Base-by-base conservation (phyloP, 495 filamentous ascomycete genomes). In the Aspergillus sclerotioniger region DNA sequence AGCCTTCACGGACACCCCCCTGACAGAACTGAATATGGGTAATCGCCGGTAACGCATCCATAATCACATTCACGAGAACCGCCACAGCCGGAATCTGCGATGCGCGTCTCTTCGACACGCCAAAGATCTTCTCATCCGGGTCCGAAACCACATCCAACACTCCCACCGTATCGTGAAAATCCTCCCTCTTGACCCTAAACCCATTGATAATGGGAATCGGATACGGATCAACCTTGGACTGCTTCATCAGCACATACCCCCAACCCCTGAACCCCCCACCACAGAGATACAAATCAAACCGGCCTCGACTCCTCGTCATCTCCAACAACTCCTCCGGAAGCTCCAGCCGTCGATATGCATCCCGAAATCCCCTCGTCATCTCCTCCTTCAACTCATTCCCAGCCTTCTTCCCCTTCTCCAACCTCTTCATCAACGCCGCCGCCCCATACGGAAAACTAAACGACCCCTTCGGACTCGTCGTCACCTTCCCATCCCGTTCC, bases 261-360 rank as follows among this genome's bases (percentile, higher is more conserved):
- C 92, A 96, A 16, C 91, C 91, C 16, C 92, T 76, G 67, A 95
- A 95, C 0, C 91, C 91, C 12, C 91, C 92, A 17, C 91, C 91
- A 57, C 88, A 94, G 55, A 96, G 83, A 67, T 92, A 69, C 7
- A 96, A 76, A 37, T 85, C 82, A 54, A 90, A 80, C 13, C 87
- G 85, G 0, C 72, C 75, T 1, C 70, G 55, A 3, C 64, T 57
- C 25, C 71, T 66, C 13, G 71, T 71, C 3, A 59, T 62, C 46
- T 78, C 59, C 15, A 71, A 65, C 13, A 88, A 69, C 13, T 73
- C 63, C 8, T 73, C 55, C 4, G 88, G 81, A 7, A 93, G 69
- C 2, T 76, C 73, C 15, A 85, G 70, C 9, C 79, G 71, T 1
- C 62, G 64, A 51, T 88, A 87, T 8, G 90, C 86, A 15, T 77